Conservation (phyloP, 768 basidiomycete species). For the Pleurotus pulmonarius region DNA sequence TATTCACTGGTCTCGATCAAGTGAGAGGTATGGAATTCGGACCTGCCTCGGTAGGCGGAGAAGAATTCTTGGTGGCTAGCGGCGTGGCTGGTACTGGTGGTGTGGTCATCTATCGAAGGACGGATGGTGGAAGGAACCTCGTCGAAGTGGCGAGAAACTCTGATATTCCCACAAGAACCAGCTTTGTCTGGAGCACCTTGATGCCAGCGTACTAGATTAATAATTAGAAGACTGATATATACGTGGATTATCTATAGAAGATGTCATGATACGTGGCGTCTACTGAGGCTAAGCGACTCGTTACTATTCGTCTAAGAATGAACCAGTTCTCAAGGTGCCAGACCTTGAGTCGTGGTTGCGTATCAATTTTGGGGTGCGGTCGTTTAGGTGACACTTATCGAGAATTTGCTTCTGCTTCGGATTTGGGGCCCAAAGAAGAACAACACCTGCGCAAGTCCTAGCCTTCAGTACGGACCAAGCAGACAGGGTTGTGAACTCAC, state of each 20-base stretch:
- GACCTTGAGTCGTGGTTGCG: too few relatives aligned
- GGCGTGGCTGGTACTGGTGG: constrained; percentile 52
- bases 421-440: constrained; percentile 27
- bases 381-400: constrained; percentile 10
- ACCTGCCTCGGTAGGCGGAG: constrained; percentile 37
- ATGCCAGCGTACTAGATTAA: not conserved
- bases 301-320: too few relatives aligned
- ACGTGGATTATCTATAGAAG: too few relatives aligned
- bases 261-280: too few relatives aligned
- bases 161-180: constrained; percentile 44
- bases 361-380: too few relatives aligned
- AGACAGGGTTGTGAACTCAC: constrained; percentile 21
- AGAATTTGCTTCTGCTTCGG: constrained; percentile 20
- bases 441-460: constrained; percentile 14
- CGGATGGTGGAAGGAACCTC: constrained; percentile 46
- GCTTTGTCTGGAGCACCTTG: constrained; percentile 43
- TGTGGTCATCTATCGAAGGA: constrained; percentile 48
- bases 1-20: constrained; percentile 61
- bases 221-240: not conserved
- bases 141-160: constrained; percentile 48
- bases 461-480: not conserved
- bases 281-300: too few relatives aligned
- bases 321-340: too few relatives aligned
- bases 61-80: constrained; percentile 48
- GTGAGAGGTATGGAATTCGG: constrained; percentile 66